Base-by-base conservation (phyloP, 306 rosid species). In the Adenanthera pavonina region DNA sequence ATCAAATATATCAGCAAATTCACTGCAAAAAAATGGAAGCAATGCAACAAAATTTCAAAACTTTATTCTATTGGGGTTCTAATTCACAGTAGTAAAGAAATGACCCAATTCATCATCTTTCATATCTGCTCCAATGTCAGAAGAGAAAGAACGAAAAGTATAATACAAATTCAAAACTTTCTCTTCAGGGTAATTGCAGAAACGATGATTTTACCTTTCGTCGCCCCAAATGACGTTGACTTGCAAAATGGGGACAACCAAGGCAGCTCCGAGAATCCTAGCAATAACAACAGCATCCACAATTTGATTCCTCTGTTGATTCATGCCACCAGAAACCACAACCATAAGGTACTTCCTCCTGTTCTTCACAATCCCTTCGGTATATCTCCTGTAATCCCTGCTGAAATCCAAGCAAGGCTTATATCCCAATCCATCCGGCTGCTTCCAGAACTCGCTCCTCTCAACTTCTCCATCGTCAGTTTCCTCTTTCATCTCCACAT, bases 201-300 rank as follows among this genome's bases (percentile, higher is more conserved):
- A 69, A 41, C 8, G 15, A 69, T 43, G n/a, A 43, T 57, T 65
- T 43, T 84, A 92, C 99, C 99, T 95, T 86, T 95, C 99, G 88
- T 95, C 99, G 52, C 94, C 99, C 99, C 99, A 95, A 70, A 95
- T 95, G 80, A 88, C 91, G 60, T 95, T 95, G 82, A 95, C 98
- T 89, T 95, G 99, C 87, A 95, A 89, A 34, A 93, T 87, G 65
- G 99, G 99, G 84, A 95, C 97, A 76, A 95, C 94, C 87, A 95
- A 76, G 75, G 98, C 87, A 86, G 98, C 99, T 0, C 98, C 98
- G 71, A 95, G 99, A 69, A 95, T 95, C 87, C 99, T 92, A 51
- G 99, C 98, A 84, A 95, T 93, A 11, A 95, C 93, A 65, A 95
- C 99, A 49, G 99, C 99, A 84, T 95, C 99, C 33, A 95, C 99